Conservation (phyloP, 352 stramenopile genomes). For the Globisporangium paroecandrum region DNA sequence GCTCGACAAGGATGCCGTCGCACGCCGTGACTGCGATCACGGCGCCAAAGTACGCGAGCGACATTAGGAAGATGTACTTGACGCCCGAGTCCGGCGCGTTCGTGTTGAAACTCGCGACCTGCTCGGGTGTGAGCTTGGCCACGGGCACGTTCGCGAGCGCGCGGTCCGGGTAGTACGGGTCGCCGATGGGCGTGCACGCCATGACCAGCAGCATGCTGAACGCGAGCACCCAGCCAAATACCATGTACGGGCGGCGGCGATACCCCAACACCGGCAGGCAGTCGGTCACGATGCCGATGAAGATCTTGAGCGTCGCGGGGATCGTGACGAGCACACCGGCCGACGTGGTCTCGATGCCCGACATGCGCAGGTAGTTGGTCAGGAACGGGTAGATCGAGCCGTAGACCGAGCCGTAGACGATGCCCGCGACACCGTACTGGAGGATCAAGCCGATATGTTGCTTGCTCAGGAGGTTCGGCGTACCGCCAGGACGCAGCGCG, state of each 20-base stretch:
- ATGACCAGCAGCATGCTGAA: conserved; percentile 19
- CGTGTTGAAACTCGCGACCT: conserved; percentile 21
- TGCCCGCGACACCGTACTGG: conserved; percentile 23
- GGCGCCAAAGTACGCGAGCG: conserved; percentile 46
- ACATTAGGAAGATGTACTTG: conserved; percentile 38
- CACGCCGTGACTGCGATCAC: conserved; percentile 48
- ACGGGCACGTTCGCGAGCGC: conserved; percentile 7
- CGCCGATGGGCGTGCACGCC: conserved; percentile 16
- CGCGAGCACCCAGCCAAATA: conserved; percentile 32
- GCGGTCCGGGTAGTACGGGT: conserved; percentile 21
- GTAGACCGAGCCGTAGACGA: conserved; percentile 23
- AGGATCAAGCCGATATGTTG: conserved; percentile 24
- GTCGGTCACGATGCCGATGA: conserved; percentile 32
- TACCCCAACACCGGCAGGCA: conserved; percentile 28
- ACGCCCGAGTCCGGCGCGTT: conserved; percentile 19
- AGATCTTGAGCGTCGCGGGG: conserved; percentile 30
- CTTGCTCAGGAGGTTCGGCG: conserved; percentile 18
- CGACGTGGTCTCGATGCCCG: conserved; percentile 17
- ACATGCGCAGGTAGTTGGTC: conserved; percentile 22
- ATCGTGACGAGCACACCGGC: conserved; percentile 27
- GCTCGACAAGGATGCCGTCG: conserved; percentile 38
- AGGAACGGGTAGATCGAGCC: conserved; percentile 16
- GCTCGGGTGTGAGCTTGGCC: conserved; percentile 9
- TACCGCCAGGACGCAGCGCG: conserved; percentile 17
- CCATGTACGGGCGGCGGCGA: conserved; percentile 35